Evolutionary conservation across 345 rosid species (phyloP), one percentile per base, ranked within the genome.

Genomic region (Eucalyptus pauciflora): DNA sequence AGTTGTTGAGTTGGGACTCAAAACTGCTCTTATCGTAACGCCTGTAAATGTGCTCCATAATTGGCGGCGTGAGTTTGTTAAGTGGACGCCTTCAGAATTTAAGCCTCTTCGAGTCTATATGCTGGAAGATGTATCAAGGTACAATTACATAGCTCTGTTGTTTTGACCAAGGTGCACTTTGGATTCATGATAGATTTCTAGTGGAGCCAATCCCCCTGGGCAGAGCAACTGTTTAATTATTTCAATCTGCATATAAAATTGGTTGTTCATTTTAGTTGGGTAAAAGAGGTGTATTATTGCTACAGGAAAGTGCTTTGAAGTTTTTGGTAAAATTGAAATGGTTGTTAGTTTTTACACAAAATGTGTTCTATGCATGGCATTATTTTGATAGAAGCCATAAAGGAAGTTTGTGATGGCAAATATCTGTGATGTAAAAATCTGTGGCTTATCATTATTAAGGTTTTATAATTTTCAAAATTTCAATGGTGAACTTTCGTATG

Each of bases 1-100:
- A 94, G 90, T 91, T 91, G 91, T 96, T 92, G 99, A 98, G 93
- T 93, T 98, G 94, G 99, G 99, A 86, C 93, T 98, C 52, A 95
- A 94, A 94, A 95, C 97, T 90, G 96, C 94, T 50, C 98, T 98
- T 89, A 97, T 98, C 60, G 99, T 98, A 88, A 95, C 96, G 45
- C 99, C 99, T 90, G 99, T 98, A 88, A 98, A 98, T 92, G 99
- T 98, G 93, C 96, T 98, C 92, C 99, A 98, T 91, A 98, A 98
- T 91, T 98, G 99, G 99, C 94, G 97, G 87, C 93, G 93, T 92
- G 99, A 98, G 91, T 98, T 98, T 91, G 88, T 90, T 91, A 98
- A 98, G 94, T 98, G 99, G 99, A 95, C 89, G 88, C 99, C 99
- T 89, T 93, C 94, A 86, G 99, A 98, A 93, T 93, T 94, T 48